Evolutionary conservation across 768 basidiomycete species (phyloP).

Genomic region (Holtermanniella nyarrowii): DNA sequence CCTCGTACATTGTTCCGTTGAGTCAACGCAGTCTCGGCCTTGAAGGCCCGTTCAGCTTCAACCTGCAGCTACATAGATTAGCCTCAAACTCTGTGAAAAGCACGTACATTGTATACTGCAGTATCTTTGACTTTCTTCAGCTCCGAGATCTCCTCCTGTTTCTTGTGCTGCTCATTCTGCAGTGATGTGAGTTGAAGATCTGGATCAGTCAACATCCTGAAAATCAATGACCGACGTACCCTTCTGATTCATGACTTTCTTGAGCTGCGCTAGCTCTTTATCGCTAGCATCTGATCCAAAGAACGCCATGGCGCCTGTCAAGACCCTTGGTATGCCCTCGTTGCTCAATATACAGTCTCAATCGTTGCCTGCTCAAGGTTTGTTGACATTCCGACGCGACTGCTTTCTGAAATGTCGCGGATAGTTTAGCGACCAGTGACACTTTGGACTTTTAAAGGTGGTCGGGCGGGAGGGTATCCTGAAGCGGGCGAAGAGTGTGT

Average conservation of each 20-base stretch:
- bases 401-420: background rate
- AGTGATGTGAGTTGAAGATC: conserved; percentile 32
- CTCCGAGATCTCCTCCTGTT: conserved; percentile 19
- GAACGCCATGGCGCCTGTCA: conserved; percentile 33
- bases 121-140: conserved; percentile 21
- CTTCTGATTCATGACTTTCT: conserved; percentile 29
- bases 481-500: no score
- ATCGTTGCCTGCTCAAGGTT: no score
- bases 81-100: no score
- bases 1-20: conserved; percentile 15
- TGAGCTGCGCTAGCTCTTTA: conserved; percentile 29
- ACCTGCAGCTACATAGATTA: conserved; percentile 18
- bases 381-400: background rate
- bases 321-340: no score
- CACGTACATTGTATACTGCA: conserved; percentile 25
- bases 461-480: no score
- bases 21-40: conserved; percentile 17
- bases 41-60: conserved; percentile 26
- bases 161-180: conserved; percentile 32
- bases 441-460: no score
- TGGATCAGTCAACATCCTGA: conserved; percentile 3
- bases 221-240: conserved; percentile 14
- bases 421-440: no score
- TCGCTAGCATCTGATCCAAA: conserved; percentile 36
- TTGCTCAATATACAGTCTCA: no score